These are phyloP conservation scores for Saccharomycopsis hybrid DNA, from an alignment of 1,139 yeast species.

Conservation along the genomic window DNA sequence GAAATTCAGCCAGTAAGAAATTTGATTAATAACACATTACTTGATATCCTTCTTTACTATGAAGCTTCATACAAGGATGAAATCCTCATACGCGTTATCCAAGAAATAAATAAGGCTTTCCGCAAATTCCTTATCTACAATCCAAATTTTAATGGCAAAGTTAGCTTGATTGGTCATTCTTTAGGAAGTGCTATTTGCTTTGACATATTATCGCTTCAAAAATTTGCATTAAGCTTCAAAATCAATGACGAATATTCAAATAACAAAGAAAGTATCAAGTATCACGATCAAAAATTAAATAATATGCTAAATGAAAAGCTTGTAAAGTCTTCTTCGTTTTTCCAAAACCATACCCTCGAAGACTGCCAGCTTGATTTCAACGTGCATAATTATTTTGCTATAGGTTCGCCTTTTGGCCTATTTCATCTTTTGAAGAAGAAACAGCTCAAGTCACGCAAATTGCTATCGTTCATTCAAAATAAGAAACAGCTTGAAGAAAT, in stretches of 20 bases:
- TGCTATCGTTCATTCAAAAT: conserved; percentile 2
- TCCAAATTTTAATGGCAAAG: conserved; percentile 72
- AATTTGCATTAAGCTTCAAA: conserved; percentile 29
- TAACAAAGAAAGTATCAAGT: conserved; percentile 20
- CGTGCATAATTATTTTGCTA: conserved; percentile 68
- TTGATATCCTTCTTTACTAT: conserved; percentile 80
- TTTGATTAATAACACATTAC: conserved; percentile 75
- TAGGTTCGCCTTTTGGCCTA: conserved; percentile 89
- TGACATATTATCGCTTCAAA: conserved; percentile 65
- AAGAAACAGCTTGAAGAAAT: conserved; percentile 23
- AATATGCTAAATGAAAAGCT: conserved; percentile 3
- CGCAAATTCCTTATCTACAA: conserved; percentile 51
- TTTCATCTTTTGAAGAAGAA: conserved; percentile 65
- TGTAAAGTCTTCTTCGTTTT: not conserved
- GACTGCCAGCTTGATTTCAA: conserved; percentile 47
- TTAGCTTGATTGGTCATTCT: conserved; percentile 85
- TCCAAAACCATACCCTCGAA: not conserved
- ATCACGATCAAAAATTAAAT: conserved; percentile 1
- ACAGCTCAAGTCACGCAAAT: conserved; percentile 32
- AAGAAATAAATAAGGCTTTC: conserved; percentile 67
- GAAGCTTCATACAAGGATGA: conserved; percentile 64
- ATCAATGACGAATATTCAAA: conserved; percentile 23
- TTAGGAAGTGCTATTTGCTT: conserved; percentile 81
- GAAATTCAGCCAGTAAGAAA: conserved; percentile 74
- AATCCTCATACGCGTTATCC: conserved; percentile 59